These are phyloP conservation scores for Umbellularia californica DNA, from an alignment of 164 flowering plant species.

Conservation along the genomic window DNA sequence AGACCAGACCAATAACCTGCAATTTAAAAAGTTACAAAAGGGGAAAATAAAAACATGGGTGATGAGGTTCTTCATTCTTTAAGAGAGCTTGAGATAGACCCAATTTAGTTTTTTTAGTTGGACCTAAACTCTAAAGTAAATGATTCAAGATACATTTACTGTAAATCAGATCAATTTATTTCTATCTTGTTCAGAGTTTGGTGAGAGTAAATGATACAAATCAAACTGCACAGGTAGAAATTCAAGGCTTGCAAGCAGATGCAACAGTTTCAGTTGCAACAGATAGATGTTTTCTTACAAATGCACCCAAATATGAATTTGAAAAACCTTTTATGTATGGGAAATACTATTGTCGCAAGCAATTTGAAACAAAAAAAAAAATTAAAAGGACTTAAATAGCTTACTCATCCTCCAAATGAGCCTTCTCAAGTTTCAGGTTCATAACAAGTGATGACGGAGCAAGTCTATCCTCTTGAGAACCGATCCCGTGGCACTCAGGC, in stretches of 20 bases:
- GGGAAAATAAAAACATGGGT: not conserved
- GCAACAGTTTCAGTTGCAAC: too few species aligned
- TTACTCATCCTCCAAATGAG: conserved; percentile 54
- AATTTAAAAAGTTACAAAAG: not conserved
- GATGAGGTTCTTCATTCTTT: not conserved
- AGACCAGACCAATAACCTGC: not conserved
- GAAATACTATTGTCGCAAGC: not conserved
- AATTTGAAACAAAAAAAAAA: not conserved
- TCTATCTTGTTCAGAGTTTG: too few species aligned
- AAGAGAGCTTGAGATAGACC: not conserved
- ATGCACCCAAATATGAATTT: too few species aligned
- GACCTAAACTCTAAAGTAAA: not conserved
- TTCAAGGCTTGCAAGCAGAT: too few species aligned
- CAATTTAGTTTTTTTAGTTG: not conserved
- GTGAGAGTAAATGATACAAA: not conserved
- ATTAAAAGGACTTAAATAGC: conserved; percentile 8
- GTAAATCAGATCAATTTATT: not conserved
- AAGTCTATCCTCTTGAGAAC: conserved; percentile 46
- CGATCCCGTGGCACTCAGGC: conserved; percentile 22
- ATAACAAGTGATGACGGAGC: conserved; percentile 62
- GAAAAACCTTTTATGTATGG: not conserved
- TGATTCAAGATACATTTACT: not conserved
- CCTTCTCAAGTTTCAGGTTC: conserved; percentile 70
- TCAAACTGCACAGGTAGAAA: too few species aligned
- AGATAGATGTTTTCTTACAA: too few species aligned